These are phyloP conservation scores for Retiboletus flavoniger DNA, from an alignment of 1,284 basidiomycete species.

Conservation along the genomic window DNA sequence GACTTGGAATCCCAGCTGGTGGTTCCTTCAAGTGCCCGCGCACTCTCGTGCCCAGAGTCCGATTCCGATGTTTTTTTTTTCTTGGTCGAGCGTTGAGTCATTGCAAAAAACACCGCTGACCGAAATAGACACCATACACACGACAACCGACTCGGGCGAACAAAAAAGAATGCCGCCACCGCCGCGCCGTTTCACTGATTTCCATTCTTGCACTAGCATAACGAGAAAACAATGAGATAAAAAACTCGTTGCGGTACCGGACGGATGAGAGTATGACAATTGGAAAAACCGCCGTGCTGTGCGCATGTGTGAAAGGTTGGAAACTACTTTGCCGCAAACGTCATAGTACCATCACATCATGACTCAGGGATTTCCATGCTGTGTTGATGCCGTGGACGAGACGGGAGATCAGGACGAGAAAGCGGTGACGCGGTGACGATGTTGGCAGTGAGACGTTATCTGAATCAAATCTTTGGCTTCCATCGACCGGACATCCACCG, in stretches of 20 bases:
- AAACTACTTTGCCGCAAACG: slow-evolving; percentile 1
- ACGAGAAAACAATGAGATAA: too few relatives aligned
- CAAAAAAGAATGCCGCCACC: too few relatives aligned
- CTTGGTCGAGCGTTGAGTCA: too few relatives aligned
- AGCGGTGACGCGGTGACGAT: neutral
- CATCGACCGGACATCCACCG: neutral
- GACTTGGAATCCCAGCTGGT: too few relatives aligned
- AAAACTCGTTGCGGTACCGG: slow-evolving; percentile 2
- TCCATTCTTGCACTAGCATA: neutral
- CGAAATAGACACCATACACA: neutral
- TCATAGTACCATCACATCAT: slow-evolving; percentile 1
- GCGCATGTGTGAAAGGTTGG: slow-evolving; percentile 5
- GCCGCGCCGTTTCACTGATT: too few relatives aligned
- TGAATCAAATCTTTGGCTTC: neutral
- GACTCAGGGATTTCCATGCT: neutral
- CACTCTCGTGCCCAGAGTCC: too few relatives aligned
- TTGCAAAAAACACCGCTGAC: too few relatives aligned
- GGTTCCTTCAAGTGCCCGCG: too few relatives aligned
- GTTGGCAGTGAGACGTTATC: neutral
- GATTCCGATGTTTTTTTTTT: too few relatives aligned
- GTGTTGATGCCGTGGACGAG: neutral
- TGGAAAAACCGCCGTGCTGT: slow-evolving; percentile 9
- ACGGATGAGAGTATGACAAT: slow-evolving; percentile 1
- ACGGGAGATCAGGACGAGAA: slow-evolving; percentile 6
- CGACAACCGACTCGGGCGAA: too few relatives aligned